Evolutionary conservation across 1,284 basidiomycete species (phyloP).

Genomic region (Paramarasmius palmivorus): DNA sequence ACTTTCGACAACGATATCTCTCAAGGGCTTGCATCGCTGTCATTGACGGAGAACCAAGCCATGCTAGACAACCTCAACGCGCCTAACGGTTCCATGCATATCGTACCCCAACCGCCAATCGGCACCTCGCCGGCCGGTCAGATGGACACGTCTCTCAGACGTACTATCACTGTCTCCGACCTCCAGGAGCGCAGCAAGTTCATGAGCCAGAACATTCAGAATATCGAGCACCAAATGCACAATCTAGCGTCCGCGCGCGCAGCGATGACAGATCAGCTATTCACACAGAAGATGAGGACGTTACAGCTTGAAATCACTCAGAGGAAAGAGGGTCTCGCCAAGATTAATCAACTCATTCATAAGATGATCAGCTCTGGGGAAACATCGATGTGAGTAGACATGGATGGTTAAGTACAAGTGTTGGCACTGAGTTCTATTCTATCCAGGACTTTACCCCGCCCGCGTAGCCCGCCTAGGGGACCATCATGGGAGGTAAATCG

Average conservation of each 20-base stretch:
- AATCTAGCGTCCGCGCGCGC: not conserved
- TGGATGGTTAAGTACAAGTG: not conserved
- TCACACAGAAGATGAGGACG: not conserved
- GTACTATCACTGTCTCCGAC: not conserved
- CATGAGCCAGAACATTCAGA: not conserved
- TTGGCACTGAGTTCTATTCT: not conserved
- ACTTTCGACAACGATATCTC: no score
- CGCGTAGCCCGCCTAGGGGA: no score
- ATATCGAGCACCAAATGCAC: not conserved
- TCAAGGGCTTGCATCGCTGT: no score
- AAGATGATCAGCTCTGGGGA: not conserved
- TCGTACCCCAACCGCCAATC: no score
- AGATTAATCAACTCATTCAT: not conserved
- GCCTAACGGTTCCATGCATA: no score
- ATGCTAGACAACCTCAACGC: no score
- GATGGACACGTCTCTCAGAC: not conserved
- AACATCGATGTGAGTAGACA: constrained; percentile 1
- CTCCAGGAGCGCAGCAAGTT: not conserved
- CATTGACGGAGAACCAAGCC: no score
- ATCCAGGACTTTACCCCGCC: not conserved
- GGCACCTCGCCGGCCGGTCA: constrained; percentile 10
- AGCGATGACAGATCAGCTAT: not conserved
- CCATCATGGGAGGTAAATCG: not conserved
- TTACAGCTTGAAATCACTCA: not conserved
- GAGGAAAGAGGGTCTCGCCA: not conserved